These are phyloP conservation scores for Mucor velutinosus DNA, from an alignment of 371 early-diverging fungal species.

Conservation along the genomic window DNA sequence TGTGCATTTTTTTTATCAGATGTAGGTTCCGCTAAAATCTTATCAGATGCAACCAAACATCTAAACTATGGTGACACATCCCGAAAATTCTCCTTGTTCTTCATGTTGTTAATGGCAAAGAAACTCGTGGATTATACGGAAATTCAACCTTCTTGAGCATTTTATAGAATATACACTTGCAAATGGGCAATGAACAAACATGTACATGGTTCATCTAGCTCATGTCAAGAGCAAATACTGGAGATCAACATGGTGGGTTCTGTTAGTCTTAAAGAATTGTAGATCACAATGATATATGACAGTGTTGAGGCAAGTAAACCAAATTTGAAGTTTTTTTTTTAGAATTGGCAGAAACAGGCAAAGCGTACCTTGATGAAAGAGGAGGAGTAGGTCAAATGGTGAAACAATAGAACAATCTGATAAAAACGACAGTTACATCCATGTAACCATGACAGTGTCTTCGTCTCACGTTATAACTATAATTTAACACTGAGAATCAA, in stretches of 20 bases:
- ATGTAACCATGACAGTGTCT: not conserved
- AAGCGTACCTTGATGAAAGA: not conserved
- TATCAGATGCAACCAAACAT: conserved; percentile 3
- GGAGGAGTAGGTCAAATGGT: not conserved
- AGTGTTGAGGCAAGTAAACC: not conserved
- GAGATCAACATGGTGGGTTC: not conserved
- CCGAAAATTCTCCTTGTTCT: conserved; percentile 3
- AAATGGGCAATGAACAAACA: not conserved
- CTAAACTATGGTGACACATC: not conserved
- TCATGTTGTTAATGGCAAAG: not conserved
- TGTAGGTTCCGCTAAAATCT: conserved; percentile 5
- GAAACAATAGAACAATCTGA: conserved; percentile 14
- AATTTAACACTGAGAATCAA: conserved; percentile 7
- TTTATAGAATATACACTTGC: not conserved
- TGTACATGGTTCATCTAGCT: not conserved
- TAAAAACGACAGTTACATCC: not conserved
- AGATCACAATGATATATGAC: not conserved
- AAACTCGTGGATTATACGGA: conserved; percentile 5
- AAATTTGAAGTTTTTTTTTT: not conserved
- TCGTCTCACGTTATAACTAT: not conserved
- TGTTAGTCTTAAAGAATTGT: not conserved
- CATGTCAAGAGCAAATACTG: not conserved
- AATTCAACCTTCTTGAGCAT: not conserved
- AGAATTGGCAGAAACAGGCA: not conserved
- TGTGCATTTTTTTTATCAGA: not conserved